Percentiles rank a stretch among this genome's conserved stretches.
These are phyloP conservation scores for Skeletonema potamos DNA, from an alignment of 108 stramenopile species.

Conservation along the genomic window DNA sequence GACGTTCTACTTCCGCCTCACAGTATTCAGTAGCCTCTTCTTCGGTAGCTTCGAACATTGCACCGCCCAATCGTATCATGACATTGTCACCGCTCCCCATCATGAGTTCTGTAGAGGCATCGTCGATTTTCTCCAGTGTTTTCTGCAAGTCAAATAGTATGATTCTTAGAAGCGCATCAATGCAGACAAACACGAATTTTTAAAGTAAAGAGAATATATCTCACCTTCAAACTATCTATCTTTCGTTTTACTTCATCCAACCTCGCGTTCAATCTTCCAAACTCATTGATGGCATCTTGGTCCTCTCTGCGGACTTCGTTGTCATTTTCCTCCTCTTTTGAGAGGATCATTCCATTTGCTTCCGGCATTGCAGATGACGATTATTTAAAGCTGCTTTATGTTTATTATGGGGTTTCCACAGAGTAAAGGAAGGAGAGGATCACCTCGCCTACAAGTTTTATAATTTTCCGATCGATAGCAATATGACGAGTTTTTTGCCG, in stretches of 20 bases:
- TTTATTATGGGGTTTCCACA: too few species aligned
- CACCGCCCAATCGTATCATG: constrained; percentile 80
- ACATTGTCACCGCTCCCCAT: constrained; percentile 78
- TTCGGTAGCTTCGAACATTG: constrained; percentile 85
- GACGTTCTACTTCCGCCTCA: constrained; percentile 79
- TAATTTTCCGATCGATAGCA: too few species aligned
- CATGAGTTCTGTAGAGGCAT: constrained; percentile 95
- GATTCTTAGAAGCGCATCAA: background rate
- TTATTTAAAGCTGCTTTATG: background rate
- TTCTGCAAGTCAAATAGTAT: constrained; percentile 42
- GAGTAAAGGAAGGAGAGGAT: too few species aligned
- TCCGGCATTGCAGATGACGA: constrained; percentile 24
- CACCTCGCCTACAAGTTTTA: too few species aligned
- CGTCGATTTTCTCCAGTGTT: constrained; percentile 83
- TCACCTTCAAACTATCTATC: constrained; percentile 60
- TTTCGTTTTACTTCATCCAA: constrained; percentile 76
- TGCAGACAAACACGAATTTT: background rate
- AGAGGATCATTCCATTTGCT: constrained; percentile 55
- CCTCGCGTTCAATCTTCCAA: constrained; percentile 89
- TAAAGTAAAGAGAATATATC: constrained; percentile 8
- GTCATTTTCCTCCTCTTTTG: constrained; percentile 79
- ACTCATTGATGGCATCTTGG: constrained; percentile 92
- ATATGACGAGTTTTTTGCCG: too few species aligned
- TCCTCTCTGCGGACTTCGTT: constrained; percentile 87
- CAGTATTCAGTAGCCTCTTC: constrained; percentile 89